Base-by-base conservation (phyloP, 345 rosid species). In the Nasturtium officinale region DNA sequence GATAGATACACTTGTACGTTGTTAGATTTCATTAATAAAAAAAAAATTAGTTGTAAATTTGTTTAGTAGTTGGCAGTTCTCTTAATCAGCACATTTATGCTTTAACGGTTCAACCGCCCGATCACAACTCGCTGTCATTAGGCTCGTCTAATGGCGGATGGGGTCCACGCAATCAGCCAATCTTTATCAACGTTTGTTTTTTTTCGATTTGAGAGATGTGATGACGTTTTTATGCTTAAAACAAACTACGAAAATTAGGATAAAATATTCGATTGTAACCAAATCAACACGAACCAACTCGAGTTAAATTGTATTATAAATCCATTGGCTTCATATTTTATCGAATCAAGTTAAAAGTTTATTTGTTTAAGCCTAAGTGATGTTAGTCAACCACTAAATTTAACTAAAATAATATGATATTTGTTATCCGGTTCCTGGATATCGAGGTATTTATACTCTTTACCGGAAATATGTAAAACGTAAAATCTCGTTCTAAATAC, bases 31-130 rank as follows among this genome's bases (percentile, higher is more conserved):
- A 35, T 6, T 16, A 33, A 17, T 12, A 7, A 32, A 1, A 32
- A 1, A 32, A 7, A 1, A 30, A 23, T 23, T 58, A 9, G 17
- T 12, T 59, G 11, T 11, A 59, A 29, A 54, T 13, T 28, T 54
- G 11, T 5, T 2, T n/a, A n/a, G n/a, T n/a, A n/a, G n/a, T 38
- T 38, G 43, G 43, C 12, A 46, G 23, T 46, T 46, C 6, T 48
- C 6, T 53, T 56, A 25, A 38, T 5, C 28, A 26, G 11, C 15
- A 45, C 52, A 55, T 23, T 23, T 7, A 47, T 30, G 55, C 72
- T 68, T 42, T 29, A 20, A 56, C 26, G 55, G 64, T 43, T 69
- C 32, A 56, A 54, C 64, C 45, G 42, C 62, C 42, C 40, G 62
- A 43, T 56, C 50, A 18, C 43, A 35, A 35, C 38, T 35, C 38